Base-by-base conservation (phyloP, 768 basidiomycete genomes). In the Hortiboletus flavorubellus region DNA sequence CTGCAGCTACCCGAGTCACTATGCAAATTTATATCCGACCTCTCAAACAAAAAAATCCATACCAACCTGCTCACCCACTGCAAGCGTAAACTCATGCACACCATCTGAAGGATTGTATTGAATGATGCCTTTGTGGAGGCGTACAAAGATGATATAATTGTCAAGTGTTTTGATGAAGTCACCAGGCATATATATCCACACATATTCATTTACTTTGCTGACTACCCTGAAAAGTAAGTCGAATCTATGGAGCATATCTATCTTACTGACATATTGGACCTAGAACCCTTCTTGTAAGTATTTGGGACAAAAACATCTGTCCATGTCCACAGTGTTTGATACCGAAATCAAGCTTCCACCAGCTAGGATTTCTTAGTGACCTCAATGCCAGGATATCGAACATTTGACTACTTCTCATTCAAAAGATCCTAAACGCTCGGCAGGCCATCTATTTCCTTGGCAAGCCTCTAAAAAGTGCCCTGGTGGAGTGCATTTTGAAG, bases 141-240 rank as follows among this genome's bases (percentile, higher is more conserved):
- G 31, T 33, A 67, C 35, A 4, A 21, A 18, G 38, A 66, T 51
- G 69, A 68, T 1, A 59, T 68, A 2, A 63, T 68, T 0, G 50
- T 66, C 8, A 35, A 10, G 2, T 70, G 67, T 37, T 29, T 39
- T 8, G 63, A 70, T 51, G 63, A 63, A 57, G 5, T 11, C 26
- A 26, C 31, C 10, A 55, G 62, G 1, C 49, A 61, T 10, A 43
- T 70, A 7, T 73, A 62, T 43, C 65, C 66, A 2, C 53, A 62
- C 2, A 61, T 73, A 1, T 67, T 73, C 37, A 70, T 69, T 1
- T 73, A 73, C 44, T 65, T 68, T 5, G 70, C 72, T 0, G 68
- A 74, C 49, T 74, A 74, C 41, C 73, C 73, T 0, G 74, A 75
- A 29, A 75, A 75, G 74, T 73, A 42, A 26, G 26, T 26, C 5